These are phyloP conservation scores for Fraxinus platypoda DNA, from an alignment of 305 asterid species.

Conservation along the genomic window DNA sequence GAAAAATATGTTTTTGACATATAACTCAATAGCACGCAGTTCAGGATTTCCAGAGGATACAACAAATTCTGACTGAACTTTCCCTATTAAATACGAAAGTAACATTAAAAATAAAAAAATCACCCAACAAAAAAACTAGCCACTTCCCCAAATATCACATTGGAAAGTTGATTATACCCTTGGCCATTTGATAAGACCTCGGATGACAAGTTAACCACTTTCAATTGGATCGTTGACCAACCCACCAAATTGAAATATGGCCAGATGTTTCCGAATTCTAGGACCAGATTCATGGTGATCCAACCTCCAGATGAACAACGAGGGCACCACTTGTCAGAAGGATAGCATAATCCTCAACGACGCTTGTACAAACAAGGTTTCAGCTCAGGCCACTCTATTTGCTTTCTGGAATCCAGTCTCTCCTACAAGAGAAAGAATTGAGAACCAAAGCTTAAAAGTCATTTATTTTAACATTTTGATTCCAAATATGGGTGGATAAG, in stretches of 20 bases:
- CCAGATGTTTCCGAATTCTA: neutral
- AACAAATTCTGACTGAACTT: neutral
- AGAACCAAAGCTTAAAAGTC: neutral
- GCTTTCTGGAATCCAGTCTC: slow-evolving; percentile 38
- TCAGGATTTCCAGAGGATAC: neutral
- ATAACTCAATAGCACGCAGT: neutral
- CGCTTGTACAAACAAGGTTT: slow-evolving; percentile 96
- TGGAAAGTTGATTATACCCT: neutral
- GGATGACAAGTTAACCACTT: neutral
- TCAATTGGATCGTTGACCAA: neutral
- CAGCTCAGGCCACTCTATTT: slow-evolving; percentile 79
- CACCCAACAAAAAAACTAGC: neutral
- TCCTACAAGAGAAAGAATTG: slow-evolving; percentile 39
- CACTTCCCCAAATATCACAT: neutral
- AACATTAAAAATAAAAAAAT: neutral
- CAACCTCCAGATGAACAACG: neutral
- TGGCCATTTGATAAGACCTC: neutral
- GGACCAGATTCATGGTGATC: neutral
- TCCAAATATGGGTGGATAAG: neutral
- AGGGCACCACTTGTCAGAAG: neutral
- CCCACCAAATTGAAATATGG: neutral
- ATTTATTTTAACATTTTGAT: neutral
- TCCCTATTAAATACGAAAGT: neutral
- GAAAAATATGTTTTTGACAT: neutral
- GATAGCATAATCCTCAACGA: slow-evolving; percentile 35